phyloP scores from a whole-genome alignment of 2,329 filamentous ascomycete species.

The Paraphoma sp. region DNA sequence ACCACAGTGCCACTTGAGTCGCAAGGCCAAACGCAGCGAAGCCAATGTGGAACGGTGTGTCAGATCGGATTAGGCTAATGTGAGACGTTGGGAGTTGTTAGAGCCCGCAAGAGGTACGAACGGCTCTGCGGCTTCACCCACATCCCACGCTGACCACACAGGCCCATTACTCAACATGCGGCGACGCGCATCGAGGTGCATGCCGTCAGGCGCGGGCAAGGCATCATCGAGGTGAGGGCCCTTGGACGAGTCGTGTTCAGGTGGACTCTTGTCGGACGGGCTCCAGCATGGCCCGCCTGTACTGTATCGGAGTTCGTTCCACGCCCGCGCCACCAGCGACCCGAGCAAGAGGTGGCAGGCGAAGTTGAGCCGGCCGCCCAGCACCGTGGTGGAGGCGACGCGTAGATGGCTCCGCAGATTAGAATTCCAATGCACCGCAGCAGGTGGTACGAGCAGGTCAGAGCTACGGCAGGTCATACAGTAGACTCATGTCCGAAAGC shows the following conservation, averaged over 20 bases:
- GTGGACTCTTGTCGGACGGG: too few relatives aligned
- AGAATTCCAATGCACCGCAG: conserved; percentile 21
- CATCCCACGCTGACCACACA: neutral
- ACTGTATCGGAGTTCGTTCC: conserved; percentile 25
- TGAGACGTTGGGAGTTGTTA: conserved; percentile 33
- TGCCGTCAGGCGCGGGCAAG: conserved; percentile 1
- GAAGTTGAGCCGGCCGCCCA: conserved; percentile 11
- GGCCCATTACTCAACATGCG: conserved; percentile 13
- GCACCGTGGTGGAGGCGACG: conserved; percentile 22
- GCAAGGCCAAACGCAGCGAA: conserved; percentile 15
- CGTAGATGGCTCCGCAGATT: conserved; percentile 39
- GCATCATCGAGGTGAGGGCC: neutral
- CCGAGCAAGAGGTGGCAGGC: conserved; percentile 30
- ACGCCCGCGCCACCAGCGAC: conserved; percentile 18
- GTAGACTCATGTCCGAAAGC: neutral
- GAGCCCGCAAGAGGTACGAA: neutral
- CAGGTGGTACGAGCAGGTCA: conserved; percentile 4
- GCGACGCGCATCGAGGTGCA: conserved; percentile 7
- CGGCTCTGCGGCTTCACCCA: neutral
- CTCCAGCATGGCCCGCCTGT: conserved; percentile 1
- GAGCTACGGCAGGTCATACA: conserved; percentile 15
- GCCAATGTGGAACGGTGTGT: conserved; percentile 36
- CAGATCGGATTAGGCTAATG: conserved; percentile 46
- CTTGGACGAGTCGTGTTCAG: too few relatives aligned
- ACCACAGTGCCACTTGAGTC: conserved; percentile 13